phyloP scores from a whole-genome alignment of 1,284 basidiomycete genomes.

The Austroboletus rostrupii region DNA sequence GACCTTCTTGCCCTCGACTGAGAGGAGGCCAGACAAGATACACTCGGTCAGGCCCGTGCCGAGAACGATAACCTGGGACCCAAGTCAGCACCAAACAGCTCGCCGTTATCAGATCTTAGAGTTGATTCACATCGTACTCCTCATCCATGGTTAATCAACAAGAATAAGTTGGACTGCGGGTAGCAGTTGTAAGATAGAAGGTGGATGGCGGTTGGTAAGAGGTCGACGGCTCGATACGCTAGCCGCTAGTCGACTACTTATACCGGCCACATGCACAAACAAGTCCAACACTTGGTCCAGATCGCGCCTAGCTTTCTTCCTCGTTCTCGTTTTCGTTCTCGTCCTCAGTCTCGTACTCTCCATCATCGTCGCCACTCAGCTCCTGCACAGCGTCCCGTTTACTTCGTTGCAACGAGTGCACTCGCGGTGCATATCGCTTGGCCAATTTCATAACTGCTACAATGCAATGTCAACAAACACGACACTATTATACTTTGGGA shows the following conservation, averaged over 20 bases:
- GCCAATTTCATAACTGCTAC: conserved; percentile 27
- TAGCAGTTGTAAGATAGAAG: conserved; percentile 13
- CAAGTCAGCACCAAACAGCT: conserved; percentile 15
- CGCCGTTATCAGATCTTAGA: conserved; percentile 15
- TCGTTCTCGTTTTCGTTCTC: conserved; percentile 22
- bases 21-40: conserved; percentile 93
- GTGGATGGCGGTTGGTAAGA: not conserved
- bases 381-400: conserved; percentile 4
- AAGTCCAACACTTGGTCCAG: conserved; percentile 4
- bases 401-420: conserved; percentile 21
- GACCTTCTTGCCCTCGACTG: conserved; percentile 99
- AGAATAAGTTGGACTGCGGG: conserved; percentile 9
- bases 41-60: conserved; percentile 98
- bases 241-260: conserved; percentile 21
- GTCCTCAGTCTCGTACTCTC: conserved; percentile 22
- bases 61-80: conserved; percentile 79
- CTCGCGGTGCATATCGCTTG: conserved; percentile 17
- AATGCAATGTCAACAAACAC: conserved; percentile 5
- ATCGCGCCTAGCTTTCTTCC: conserved; percentile 1
- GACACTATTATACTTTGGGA: conserved; percentile 10
- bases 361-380: conserved; percentile 16
- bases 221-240: conserved; percentile 1
- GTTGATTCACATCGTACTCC: conserved; percentile 72
- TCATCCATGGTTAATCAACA: conserved; percentile 67
- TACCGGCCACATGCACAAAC: conserved; percentile 25